Evolutionary conservation across 139 green algal genomes (phyloP), one percentile per base, ranked within the genome.

Genomic region (Spirogloea muscicola): DNA sequence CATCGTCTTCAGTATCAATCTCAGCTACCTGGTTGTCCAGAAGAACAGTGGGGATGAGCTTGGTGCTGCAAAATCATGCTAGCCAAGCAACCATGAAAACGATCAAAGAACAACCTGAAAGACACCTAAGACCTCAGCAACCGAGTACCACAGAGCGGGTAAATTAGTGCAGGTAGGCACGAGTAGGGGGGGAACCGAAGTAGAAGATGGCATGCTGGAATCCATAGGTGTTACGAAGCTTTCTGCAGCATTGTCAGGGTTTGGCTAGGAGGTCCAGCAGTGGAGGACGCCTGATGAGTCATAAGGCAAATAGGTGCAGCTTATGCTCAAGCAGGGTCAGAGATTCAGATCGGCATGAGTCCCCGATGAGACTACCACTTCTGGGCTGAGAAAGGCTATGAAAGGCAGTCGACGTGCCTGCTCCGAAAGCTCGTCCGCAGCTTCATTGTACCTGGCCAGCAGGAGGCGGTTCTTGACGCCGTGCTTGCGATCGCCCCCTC

Each of bases 401-500:
- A 21, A 55, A 55, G n/a, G 46, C 21, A 55, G n/a, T 21, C 7
- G 6, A 62, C 52, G 7, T 62, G 40, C 52, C 40, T 33, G 7
- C 40, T 62, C 52, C 9, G 52, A 62, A 62, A 62, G 52, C 52
- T 62, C 52, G 7, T 33, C 6, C 31, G 5, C 9, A 5, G 38
- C 52, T 7, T 33, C 42, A 51, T 51, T 60, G 60, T 68, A 70
- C 9, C 42, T 57, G 7, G 60, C 60, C 6, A 70, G 31, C 5
- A 70, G 5, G 9, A 70, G 60, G 37, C 9, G 5, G 60, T 70
- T 70, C 60, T 60, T 57, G 18, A 70, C 42, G 38, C 60, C 60
- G 42, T 70, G 60, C 29, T 51, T 43, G 9, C 6, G 9, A 60
- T 60, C 41, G 31, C 60, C 60, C 42, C 60, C 60, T 33, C 60